Conservation (phyloP, 106 monocot species). For the Dendrobium huoshanense region DNA sequence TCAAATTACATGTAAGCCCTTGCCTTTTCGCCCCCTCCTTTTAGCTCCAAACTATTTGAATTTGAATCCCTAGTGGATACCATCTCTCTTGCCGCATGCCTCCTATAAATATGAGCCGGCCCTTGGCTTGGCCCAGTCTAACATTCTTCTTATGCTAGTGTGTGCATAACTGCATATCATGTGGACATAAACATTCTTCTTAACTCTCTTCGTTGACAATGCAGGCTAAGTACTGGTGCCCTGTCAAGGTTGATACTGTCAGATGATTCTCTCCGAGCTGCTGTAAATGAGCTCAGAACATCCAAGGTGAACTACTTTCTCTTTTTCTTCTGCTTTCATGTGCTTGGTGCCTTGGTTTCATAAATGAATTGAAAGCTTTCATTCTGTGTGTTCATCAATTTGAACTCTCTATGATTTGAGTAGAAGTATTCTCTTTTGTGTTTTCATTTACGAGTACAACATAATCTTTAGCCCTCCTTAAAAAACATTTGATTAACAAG, state of each 20-base stretch:
- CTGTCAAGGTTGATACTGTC: constrained; percentile 85
- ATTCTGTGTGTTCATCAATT: background rate
- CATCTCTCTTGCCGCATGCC: too few relatives aligned
- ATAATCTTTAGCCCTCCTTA: background rate
- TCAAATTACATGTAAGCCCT: too few relatives aligned
- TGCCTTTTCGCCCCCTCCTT: too few relatives aligned
- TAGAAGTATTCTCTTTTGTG: background rate
- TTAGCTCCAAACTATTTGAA: too few relatives aligned
- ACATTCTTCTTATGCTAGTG: background rate
- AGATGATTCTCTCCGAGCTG: constrained; percentile 86
- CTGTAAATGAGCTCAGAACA: constrained; percentile 78
- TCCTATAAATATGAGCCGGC: too few relatives aligned
- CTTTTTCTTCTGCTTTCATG: background rate
- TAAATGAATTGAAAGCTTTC: background rate
- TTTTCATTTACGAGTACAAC: background rate
- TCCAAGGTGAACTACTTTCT: constrained; percentile 54
- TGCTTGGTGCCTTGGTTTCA: background rate
- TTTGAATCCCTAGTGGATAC: too few relatives aligned
- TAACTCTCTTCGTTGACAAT: constrained; percentile 5
- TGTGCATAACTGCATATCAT: background rate
- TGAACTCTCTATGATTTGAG: background rate
- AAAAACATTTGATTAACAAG: background rate
- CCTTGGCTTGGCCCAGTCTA: too few relatives aligned
- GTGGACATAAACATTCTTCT: background rate
- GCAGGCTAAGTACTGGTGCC: constrained; percentile 92